Evolutionary conservation across 2,329 filamentous ascomycete genomes (phyloP).

Genomic region (Macrophomina pseudophaseolina): DNA sequence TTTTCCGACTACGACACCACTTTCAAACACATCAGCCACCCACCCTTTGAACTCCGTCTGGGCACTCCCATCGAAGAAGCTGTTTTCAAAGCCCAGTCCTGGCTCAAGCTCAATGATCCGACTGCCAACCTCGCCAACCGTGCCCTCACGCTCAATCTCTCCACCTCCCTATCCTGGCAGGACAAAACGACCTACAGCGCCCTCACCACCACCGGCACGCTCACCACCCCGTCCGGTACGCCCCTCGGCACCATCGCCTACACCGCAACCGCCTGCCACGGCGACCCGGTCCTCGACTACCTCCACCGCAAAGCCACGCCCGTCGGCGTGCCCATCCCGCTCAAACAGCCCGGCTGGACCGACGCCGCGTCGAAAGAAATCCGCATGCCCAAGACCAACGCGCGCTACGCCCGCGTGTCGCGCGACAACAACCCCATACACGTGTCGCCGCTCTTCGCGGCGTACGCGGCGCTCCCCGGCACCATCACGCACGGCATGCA

Average conservation of each 20-base stretch:
- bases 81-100: not conserved
- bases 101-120: not conserved
- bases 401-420: conserved; percentile 40
- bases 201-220: not conserved
- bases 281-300: conserved; percentile 36
- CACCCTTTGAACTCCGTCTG: not conserved
- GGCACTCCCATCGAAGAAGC: not conserved
- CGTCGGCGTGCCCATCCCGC: conserved; percentile 20
- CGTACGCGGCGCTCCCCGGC: conserved; percentile 43
- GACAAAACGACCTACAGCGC: not conserved
- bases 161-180: conserved; percentile 24
- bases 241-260: not conserved
- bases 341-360: conserved; percentile 26
- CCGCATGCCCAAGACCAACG: conserved; percentile 25
- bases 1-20: conserved; percentile 28
- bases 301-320: conserved; percentile 32
- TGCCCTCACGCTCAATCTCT: conserved; percentile 30
- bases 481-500: conserved; percentile 52
- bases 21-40: not conserved
- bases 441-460: conserved; percentile 43
- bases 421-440: conserved; percentile 52
- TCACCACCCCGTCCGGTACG: not conserved
- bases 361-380: not conserved
- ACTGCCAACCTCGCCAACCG: not conserved
- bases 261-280: not conserved